phyloP scores from a whole-genome alignment of 1,284 basidiomycete genomes.

The Cutaneotrichosporon cavernicola region DNA sequence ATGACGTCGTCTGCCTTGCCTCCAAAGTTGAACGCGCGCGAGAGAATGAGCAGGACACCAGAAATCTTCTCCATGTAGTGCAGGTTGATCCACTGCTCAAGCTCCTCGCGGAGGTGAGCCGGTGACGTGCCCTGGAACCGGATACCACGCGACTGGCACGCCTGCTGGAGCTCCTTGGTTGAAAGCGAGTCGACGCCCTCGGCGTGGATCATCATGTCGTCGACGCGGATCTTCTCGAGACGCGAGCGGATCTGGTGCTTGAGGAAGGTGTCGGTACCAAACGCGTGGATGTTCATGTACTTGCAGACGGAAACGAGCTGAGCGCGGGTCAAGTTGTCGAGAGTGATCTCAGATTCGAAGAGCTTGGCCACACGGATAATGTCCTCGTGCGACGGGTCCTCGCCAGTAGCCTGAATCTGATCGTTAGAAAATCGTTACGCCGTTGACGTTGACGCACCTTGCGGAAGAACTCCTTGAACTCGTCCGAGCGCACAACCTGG shows the following conservation, averaged over 20 bases:
- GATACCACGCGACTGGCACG: constrained; percentile 93
- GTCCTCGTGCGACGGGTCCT: constrained; percentile 82
- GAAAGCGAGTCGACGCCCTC: constrained; percentile 93
- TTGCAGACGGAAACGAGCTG: constrained; percentile 96
- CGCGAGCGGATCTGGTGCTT: constrained; percentile 87
- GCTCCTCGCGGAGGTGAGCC: constrained; percentile 78
- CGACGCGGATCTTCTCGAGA: constrained; percentile 78
- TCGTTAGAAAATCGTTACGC: background rate
- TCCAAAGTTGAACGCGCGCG: constrained; percentile 92
- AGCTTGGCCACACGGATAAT: constrained; percentile 93
- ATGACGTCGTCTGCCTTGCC: constrained; percentile 78
- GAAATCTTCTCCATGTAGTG: constrained; percentile 83
- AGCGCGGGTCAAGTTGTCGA: constrained; percentile 95
- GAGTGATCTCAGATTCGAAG: constrained; percentile 94
- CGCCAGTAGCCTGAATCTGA: constrained; percentile 80
- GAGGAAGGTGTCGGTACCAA: constrained; percentile 98
- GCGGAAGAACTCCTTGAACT: constrained; percentile 99
- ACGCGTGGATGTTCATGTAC: constrained; percentile 98
- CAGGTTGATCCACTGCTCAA: constrained; percentile 89
- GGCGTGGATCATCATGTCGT: constrained; percentile 82
- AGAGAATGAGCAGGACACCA: constrained; percentile 88
- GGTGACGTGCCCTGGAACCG: constrained; percentile 81
- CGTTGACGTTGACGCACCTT: constrained; percentile 59
- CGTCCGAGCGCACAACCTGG: constrained; percentile 85
- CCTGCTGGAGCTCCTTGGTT: constrained; percentile 81